phyloP scores from a whole-genome alignment of 495 filamentous ascomycete genomes.

The Parachaetomium inaequale region DNA sequence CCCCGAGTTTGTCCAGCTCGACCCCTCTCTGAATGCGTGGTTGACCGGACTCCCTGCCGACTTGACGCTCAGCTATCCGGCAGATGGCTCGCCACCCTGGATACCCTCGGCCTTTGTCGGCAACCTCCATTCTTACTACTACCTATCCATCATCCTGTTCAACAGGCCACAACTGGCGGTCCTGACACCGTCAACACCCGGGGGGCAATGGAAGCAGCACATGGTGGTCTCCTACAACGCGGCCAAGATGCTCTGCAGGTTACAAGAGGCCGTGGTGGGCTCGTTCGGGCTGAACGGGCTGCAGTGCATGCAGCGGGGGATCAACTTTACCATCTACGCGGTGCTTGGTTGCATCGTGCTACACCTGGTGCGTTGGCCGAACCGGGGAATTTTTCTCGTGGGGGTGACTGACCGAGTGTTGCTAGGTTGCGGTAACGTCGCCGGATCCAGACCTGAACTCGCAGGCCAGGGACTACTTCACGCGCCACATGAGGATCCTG shows the following conservation, averaged over 20 bases:
- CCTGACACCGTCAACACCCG: conserved; percentile 66
- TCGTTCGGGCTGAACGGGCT: conserved; percentile 77
- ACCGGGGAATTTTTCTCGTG: background rate
- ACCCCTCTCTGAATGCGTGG: conserved; percentile 71
- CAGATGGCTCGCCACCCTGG: conserved; percentile 78
- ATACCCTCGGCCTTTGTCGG: conserved; percentile 85
- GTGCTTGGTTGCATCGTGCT: conserved; percentile 92
- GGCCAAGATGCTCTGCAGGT: conserved; percentile 80
- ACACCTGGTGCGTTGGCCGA: conserved; percentile 67
- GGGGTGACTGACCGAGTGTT: background rate
- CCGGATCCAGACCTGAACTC: conserved; percentile 84
- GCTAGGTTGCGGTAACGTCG: conserved; percentile 85
- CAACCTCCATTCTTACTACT: conserved; percentile 90
- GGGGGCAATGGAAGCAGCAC: conserved; percentile 80
- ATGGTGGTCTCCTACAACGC: conserved; percentile 84
- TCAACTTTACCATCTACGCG: conserved; percentile 93
- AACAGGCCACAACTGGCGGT: conserved; percentile 82
- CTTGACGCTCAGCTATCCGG: conserved; percentile 71
- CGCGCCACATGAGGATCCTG: conserved; percentile 90
- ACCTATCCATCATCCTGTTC: conserved; percentile 81
- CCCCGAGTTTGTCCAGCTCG: conserved; percentile 75
- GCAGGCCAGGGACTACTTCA: conserved; percentile 87
- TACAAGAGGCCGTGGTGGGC: conserved; percentile 83
- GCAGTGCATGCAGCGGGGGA: conserved; percentile 88
- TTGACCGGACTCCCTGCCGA: conserved; percentile 71